Percentiles rank a stretch among this genome's conserved stretches.
phyloP scores from a whole-genome alignment of 805 yeast species.

The Helenozyma rhizophorensis region DNA sequence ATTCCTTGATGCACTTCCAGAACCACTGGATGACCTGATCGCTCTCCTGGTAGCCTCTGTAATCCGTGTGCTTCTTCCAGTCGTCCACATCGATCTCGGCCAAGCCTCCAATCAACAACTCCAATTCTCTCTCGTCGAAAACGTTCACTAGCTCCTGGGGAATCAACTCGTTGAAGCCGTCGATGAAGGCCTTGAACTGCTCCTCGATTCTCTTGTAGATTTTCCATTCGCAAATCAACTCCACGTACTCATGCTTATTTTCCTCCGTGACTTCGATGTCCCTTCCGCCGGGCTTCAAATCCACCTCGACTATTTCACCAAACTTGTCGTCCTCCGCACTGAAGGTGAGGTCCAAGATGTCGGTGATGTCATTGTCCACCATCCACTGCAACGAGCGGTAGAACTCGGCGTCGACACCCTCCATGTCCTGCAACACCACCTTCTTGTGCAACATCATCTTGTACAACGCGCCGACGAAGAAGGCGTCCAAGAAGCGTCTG shows the following conservation, averaged over 20 bases:
- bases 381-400: slow-evolving; percentile 95
- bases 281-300: slow-evolving; percentile 83
- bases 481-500: slow-evolving; percentile 94
- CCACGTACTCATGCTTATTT: slow-evolving; percentile 85
- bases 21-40: slow-evolving; percentile 98
- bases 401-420: slow-evolving; percentile 97
- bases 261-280: slow-evolving; percentile 91
- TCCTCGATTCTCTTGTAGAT: slow-evolving; percentile 89
- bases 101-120: slow-evolving; percentile 94
- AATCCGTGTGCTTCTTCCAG: slow-evolving; percentile 99
- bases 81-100: slow-evolving; percentile 97
- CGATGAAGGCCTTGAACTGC: slow-evolving; percentile 93
- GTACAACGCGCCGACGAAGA: slow-evolving; percentile 96
- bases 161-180: slow-evolving; percentile 94
- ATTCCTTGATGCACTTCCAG: slow-evolving; percentile 88
- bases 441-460: slow-evolving; percentile 96
- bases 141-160: slow-evolving; percentile 96
- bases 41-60: slow-evolving; percentile 93
- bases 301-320: slow-evolving; percentile 87
- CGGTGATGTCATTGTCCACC: slow-evolving; percentile 87
- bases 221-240: slow-evolving; percentile 93
- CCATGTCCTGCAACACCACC: slow-evolving; percentile 95
- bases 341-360: slow-evolving; percentile 79
- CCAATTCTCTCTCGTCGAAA: slow-evolving; percentile 96
- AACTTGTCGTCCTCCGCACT: slow-evolving; percentile 89